Percentiles rank a stretch among this genome's conserved stretches.
phyloP scores from a whole-genome alignment of 2,329 filamentous ascomycete genomes.

The Zymoseptoria crescenta region DNA sequence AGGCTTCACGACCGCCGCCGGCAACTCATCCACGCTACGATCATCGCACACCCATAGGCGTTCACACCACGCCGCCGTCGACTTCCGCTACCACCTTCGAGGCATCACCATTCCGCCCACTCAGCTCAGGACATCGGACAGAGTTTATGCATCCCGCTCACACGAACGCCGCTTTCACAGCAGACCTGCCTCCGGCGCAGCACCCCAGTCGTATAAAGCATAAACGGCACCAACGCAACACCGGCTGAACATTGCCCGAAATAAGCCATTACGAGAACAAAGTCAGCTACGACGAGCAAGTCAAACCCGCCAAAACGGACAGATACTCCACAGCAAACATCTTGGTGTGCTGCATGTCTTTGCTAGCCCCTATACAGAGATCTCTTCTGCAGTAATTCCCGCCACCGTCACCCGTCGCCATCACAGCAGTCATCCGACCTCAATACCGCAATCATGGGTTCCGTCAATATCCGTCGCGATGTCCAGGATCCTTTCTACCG shows the following conservation, averaged over 20 bases:
- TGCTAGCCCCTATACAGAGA: conserved; percentile 25
- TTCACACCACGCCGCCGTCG: conserved; percentile 11
- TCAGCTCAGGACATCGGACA: conserved; percentile 16
- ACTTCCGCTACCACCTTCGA: conserved; percentile 13
- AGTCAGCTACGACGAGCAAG: conserved; percentile 12
- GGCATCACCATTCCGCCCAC: conserved; percentile 14
- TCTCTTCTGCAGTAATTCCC: conserved; percentile 4
- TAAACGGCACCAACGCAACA: conserved; percentile 82
- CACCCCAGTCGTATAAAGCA: conserved; percentile 83
- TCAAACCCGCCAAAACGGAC: conserved; percentile 10
- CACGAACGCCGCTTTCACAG: conserved; percentile 78
- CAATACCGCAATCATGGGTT: conserved; percentile 71
- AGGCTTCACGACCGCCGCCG: conserved; percentile 3
- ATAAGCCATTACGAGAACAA: conserved; percentile 6
- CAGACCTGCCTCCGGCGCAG: conserved; percentile 89
- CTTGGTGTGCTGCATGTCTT: conserved; percentile 51
- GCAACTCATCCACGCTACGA: conserved; percentile 2
- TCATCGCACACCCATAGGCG: conserved; percentile 4
- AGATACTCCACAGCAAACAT: conserved; percentile 23
- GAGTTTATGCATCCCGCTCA: conserved; percentile 98
- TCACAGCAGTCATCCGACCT: conserved; percentile 11
- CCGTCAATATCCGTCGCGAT: conserved; percentile 97
- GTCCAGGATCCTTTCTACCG: conserved; percentile 98
- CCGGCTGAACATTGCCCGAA: conserved; percentile 58
- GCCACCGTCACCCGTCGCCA: conserved; percentile 1